Evolutionary conservation across 371 early-diverging fungal genomes (phyloP).

Genomic region (Lichtheimia ornata): DNA sequence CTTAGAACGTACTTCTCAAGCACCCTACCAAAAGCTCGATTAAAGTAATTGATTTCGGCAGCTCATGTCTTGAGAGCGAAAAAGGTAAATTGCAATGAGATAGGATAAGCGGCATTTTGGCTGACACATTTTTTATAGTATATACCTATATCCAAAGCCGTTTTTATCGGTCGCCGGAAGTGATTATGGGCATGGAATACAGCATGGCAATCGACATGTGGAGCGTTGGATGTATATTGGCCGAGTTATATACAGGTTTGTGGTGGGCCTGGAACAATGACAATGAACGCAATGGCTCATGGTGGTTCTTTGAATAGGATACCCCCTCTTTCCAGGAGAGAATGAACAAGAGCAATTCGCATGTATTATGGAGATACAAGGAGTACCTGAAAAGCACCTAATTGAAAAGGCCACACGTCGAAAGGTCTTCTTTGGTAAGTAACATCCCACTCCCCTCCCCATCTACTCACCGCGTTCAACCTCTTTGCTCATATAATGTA

Average conservation of each 20-base stretch:
- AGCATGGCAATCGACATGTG: slow-evolving; percentile 98
- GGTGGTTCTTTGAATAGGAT: slow-evolving; percentile 34
- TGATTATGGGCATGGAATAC: slow-evolving; percentile 90
- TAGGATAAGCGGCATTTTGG: slow-evolving; percentile 2
- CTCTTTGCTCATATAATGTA: not conserved
- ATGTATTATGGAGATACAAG: slow-evolving; percentile 93
- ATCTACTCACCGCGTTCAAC: not conserved
- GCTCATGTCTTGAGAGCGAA: slow-evolving; percentile 86
- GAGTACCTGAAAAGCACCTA: slow-evolving; percentile 76
- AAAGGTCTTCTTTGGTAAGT: slow-evolving; percentile 85
- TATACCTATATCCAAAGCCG: slow-evolving; percentile 98
- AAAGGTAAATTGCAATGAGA: slow-evolving; percentile 51
- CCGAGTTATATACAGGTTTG: slow-evolving; percentile 87
- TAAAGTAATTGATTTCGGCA: slow-evolving; percentile 99
- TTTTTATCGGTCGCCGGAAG: slow-evolving; percentile 98
- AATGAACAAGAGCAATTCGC: slow-evolving; percentile 94
- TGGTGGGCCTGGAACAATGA: not conserved
- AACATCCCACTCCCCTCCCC: too few species aligned
- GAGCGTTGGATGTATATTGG: slow-evolving; percentile 98
- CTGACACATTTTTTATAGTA: slow-evolving; percentile 41
- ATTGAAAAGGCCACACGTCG: slow-evolving; percentile 77
- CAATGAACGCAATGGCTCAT: not conserved
- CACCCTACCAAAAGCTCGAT: slow-evolving; percentile 75
- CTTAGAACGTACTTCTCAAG: slow-evolving; percentile 73
- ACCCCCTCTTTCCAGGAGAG: slow-evolving; percentile 96